Base-by-base conservation (phyloP, 305 asterid species). In the Solanum hybrid region DNA sequence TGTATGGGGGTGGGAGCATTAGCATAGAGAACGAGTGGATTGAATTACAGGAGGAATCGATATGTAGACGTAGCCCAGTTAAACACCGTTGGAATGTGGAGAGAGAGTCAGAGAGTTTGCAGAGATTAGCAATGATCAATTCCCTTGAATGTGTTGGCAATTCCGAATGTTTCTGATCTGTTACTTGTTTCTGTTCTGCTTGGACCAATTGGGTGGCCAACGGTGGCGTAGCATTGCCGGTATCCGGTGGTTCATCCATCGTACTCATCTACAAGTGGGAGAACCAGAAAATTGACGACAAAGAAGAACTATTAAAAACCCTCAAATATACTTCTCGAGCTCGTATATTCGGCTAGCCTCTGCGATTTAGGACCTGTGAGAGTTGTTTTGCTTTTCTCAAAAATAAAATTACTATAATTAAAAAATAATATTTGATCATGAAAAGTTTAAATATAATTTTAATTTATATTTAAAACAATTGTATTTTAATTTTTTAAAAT, bases 11-110 rank as follows among this genome's bases (percentile, higher is more conserved):
- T 89, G 90, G 93, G 40, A 90, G 85, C n/a, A 92, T 89, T 86
- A 93, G 71, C 80, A 90, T 91, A 83, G 33, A 90, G 85, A 12
- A 92, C 88, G 95, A 90, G 89, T 89, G 80, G 57, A 94, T 90
- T 20, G 95, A 93, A 71, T 87, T 89, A 87, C 91, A 90, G 74
- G 96, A 90, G 74, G 94, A 91, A 87, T 92, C 89, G 22, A 96
- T 94, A 89, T 94, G 96, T 76, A 79, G 46, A 37, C 92, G 92
- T 78, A 97, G 94, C 86, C 94, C 97, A 22, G 94, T 93, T 77
- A 91, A 96, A 93, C 94, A 90, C n/a, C 90, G 90, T 28, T 92
- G 91, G 93, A 96, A 97, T 40, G 91, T 87, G 40, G 94, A 64
- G 8, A 96, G 91, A 28, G 95, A 95, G 67, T 86, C 92, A 83